A percentile compares a stretch with the other conserved stretches of the same genome.
Evolutionary conservation across 1,139 yeast genomes (phyloP).

Genomic region (Debaryomyces subglobosus): DNA sequence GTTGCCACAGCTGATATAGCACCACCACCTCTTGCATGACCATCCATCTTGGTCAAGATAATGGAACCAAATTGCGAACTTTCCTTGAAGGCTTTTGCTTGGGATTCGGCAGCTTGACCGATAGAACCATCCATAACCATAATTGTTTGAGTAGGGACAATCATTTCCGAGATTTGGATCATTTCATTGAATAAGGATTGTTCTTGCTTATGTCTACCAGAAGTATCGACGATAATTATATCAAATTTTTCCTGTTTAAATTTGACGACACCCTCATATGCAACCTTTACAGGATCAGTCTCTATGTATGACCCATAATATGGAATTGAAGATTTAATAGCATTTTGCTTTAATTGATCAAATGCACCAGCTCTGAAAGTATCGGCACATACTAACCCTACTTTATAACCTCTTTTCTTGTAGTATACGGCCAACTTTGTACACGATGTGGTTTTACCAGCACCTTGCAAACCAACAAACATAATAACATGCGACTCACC

Average conservation of each 20-base stretch:
- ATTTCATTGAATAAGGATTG: slow-evolving; percentile 89
- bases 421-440: slow-evolving; percentile 95
- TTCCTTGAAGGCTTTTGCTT: slow-evolving; percentile 92
- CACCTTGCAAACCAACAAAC: slow-evolving; percentile 99
- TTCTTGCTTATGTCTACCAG: slow-evolving; percentile 98
- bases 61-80: slow-evolving; percentile 93
- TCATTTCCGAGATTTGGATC: slow-evolving; percentile 88
- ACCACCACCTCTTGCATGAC: slow-evolving; percentile 99
- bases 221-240: slow-evolving; percentile 92
- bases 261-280: slow-evolving; percentile 87
- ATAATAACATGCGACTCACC: slow-evolving; percentile 64
- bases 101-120: slow-evolving; percentile 98
- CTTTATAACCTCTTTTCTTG: slow-evolving; percentile 90
- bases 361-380: slow-evolving; percentile 99
- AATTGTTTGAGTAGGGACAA: slow-evolving; percentile 89
- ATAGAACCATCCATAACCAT: slow-evolving; percentile 98
- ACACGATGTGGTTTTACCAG: slow-evolving; percentile 98
- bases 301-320: slow-evolving; percentile 94
- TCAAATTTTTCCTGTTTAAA: slow-evolving; percentile 92
- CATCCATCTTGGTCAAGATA: slow-evolving; percentile 95
- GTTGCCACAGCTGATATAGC: slow-evolving; percentile 99
- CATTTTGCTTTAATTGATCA: slow-evolving; percentile 96
- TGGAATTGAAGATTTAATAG: slow-evolving; percentile 92
- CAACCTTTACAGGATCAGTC: slow-evolving; percentile 93
- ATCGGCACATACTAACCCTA: slow-evolving; percentile 97